A percentile compares a stretch with the other conserved stretches of the same genome.
phyloP scores from a whole-genome alignment of 805 yeast species.

The Blastobotrys parvus region DNA sequence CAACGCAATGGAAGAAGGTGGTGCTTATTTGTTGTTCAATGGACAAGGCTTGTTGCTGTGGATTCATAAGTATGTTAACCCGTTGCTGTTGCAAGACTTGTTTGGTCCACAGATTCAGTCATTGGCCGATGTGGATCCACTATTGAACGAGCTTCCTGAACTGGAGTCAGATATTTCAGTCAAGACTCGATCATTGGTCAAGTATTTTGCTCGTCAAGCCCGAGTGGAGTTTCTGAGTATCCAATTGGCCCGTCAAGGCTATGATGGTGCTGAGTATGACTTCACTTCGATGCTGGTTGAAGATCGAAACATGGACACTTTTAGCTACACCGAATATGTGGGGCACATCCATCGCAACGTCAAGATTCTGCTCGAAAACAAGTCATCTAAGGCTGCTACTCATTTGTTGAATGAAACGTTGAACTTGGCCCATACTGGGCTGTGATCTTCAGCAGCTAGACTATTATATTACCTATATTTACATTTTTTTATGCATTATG shows the following conservation, averaged over 20 bases:
- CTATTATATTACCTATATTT: too few species aligned
- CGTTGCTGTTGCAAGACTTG: conserved; percentile 60
- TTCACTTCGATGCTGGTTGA: conserved; percentile 62
- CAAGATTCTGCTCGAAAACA: conserved; percentile 21
- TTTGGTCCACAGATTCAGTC: conserved; percentile 47
- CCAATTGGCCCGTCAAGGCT: conserved; percentile 54
- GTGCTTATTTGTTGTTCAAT: conserved; percentile 70
- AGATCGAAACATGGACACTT: conserved; percentile 50
- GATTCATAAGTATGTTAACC: conserved; percentile 62
- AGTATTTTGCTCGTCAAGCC: conserved; percentile 39
- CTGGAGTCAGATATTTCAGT: conserved; percentile 59
- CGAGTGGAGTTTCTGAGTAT: conserved; percentile 39
- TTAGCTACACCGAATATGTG: conserved; percentile 61
- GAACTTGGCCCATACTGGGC: conserved; percentile 6
- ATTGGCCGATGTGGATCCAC: conserved; percentile 40
- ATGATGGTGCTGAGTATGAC: conserved; percentile 50
- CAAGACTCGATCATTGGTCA: conserved; percentile 58
- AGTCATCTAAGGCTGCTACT: conserved; percentile 9
- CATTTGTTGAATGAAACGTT: conserved; percentile 9
- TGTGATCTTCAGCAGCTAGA: neutral
- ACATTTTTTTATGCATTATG: neutral
- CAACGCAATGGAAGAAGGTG: conserved; percentile 45
- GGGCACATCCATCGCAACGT: conserved; percentile 52
- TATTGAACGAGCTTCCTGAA: conserved; percentile 54
- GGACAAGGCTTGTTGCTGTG: conserved; percentile 54